A percentile compares a stretch with the other conserved stretches of the same genome.
Evolutionary conservation across 768 basidiomycete species (phyloP).

Genomic region (Panus rudis): DNA sequence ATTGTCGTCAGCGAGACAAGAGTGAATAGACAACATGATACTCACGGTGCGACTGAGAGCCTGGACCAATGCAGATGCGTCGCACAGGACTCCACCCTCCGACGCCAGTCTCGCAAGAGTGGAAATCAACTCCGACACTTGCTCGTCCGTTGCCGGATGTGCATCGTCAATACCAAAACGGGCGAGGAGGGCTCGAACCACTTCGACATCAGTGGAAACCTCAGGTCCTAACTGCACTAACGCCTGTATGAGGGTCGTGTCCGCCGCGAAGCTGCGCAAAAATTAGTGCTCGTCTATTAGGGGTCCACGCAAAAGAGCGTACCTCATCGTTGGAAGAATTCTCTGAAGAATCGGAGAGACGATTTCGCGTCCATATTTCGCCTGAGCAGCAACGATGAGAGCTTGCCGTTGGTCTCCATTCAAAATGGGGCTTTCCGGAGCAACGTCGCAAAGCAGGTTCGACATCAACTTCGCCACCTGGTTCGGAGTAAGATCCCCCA

Average conservation of each 20-base stretch:
- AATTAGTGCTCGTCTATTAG: not conserved
- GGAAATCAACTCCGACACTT: slow-evolving; percentile 66
- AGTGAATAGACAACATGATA: slow-evolving; percentile 10
- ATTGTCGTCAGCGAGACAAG: slow-evolving; percentile 12
- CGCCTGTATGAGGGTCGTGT: slow-evolving; percentile 66
- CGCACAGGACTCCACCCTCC: slow-evolving; percentile 68
- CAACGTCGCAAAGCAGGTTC: slow-evolving; percentile 68
- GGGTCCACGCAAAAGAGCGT: slow-evolving; percentile 11
- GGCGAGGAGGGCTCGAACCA: slow-evolving; percentile 58
- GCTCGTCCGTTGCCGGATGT: slow-evolving; percentile 63
- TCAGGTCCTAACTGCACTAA: slow-evolving; percentile 76
- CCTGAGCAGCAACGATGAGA: slow-evolving; percentile 65
- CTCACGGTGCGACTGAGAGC: slow-evolving; percentile 71
- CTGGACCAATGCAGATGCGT: slow-evolving; percentile 67
- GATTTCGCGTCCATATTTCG: slow-evolving; percentile 75
- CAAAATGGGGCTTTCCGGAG: slow-evolving; percentile 62
- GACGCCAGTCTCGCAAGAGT: slow-evolving; percentile 60
- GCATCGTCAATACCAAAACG: slow-evolving; percentile 72
- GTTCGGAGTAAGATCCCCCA: slow-evolving; percentile 65
- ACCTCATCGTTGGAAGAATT: slow-evolving; percentile 74
- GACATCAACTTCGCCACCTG: slow-evolving; percentile 76
- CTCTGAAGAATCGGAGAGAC: slow-evolving; percentile 67
- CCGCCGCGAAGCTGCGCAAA: slow-evolving; percentile 50
- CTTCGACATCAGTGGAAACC: slow-evolving; percentile 67
- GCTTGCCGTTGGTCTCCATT: slow-evolving; percentile 70